Percentiles rank a stretch among this genome's conserved stretches.
Evolutionary conservation across 2,329 filamentous ascomycete genomes (phyloP).

Genomic region (Chaetomium globosum): DNA sequence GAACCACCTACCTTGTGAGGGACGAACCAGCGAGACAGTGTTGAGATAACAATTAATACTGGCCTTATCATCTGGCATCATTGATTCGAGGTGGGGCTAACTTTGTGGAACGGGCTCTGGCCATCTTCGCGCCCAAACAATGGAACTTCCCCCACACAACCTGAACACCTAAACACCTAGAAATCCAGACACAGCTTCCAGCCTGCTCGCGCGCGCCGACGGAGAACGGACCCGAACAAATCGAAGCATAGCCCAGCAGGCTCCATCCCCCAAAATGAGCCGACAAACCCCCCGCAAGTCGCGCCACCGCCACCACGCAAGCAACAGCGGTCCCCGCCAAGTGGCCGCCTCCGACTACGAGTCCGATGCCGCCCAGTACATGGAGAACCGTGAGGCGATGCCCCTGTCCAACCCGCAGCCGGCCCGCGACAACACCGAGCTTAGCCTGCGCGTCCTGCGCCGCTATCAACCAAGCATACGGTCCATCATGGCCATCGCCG

Average conservation of each 20-base stretch:
- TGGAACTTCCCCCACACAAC: no score
- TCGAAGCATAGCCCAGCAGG: not conserved
- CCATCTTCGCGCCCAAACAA: not conserved
- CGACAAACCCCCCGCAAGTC: conserved; percentile 46
- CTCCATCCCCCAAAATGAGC: conserved; percentile 46
- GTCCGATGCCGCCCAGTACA: conserved; percentile 61
- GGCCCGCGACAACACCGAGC: conserved; percentile 72
- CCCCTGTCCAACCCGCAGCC: conserved; percentile 55
- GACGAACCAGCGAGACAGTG: not conserved
- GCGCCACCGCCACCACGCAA: conserved; percentile 38
- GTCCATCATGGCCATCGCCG: conserved; percentile 75
- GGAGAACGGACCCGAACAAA: not conserved
- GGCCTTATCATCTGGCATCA: not conserved
- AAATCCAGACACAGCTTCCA: not conserved
- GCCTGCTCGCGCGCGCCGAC: not conserved
- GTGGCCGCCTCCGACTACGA: conserved; percentile 63
- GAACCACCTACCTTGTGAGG: no score
- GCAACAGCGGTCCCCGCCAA: conserved; percentile 37
- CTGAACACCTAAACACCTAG: no score
- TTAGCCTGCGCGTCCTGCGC: conserved; percentile 82
- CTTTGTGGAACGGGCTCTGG: not conserved
- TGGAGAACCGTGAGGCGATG: conserved; percentile 44
- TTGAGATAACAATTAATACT: not conserved
- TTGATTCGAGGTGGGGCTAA: not conserved
- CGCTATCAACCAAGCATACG: conserved; percentile 77